Evolutionary conservation across 2,329 filamentous ascomycete genomes (phyloP), one percentile per base, ranked within the genome.

Genomic region (Aspergillus floridensis): DNA sequence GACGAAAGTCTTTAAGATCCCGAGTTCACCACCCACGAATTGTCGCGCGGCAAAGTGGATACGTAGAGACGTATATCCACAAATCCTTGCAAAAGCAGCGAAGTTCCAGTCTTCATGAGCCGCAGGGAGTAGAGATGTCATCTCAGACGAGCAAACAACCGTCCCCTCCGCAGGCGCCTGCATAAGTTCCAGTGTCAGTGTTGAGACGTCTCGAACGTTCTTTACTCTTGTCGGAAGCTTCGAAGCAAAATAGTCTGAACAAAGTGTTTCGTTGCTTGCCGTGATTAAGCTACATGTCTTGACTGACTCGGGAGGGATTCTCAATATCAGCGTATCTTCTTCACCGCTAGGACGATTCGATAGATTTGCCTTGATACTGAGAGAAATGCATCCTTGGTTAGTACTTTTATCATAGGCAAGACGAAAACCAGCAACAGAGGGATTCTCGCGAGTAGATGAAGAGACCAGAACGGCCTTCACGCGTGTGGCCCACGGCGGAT

Each of bases 361-460:
- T 52, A 29, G 26, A 29, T 62, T 44, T 58, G 64, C 59, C 38
- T 26, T 59, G 51, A 66, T 58, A 35, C 14, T 29, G 59, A 66
- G 56, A 48, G 61, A 61, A 32, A 66, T 65, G 47, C 59, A 66
- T 63, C 63, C 64, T 62, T 61, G 44, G 31, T 59, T 58, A 26
- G 61, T 55, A 48, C 44, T 50, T 62, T 56, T 14, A 56, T 65
- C 31, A 59, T 66, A 58, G 56, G 29, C 54, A 55, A 66, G 58
- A 66, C 56, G 53, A 61, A 66, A 56, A 46, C 35, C 10, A 58
- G 60, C 53, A 49, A 32, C 10, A 61, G 58, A 65, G 50, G 41
- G 56, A 56, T 57, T 50, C 31, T 65, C 50, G n/a, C 51, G 35
- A 56, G 57, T 44, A n/a, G 62, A 51, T 51, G 56, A 48, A 59